Evolutionary conservation across 768 basidiomycete species (phyloP), one percentile per base, ranked within the genome.

Genomic region (Auriscalpium orientale): DNA sequence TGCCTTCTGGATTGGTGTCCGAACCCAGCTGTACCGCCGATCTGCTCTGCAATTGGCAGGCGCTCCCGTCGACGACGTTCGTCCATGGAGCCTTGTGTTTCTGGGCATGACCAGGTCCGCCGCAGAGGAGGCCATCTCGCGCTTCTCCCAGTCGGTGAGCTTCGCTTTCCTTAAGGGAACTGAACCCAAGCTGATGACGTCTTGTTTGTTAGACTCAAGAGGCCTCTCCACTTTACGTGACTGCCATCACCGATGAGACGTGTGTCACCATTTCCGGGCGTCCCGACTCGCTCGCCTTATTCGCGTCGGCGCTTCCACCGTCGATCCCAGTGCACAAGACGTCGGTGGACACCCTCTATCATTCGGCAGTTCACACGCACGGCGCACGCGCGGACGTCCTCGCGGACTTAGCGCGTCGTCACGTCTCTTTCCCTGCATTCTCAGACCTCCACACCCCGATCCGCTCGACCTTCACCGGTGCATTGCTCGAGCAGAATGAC

Each of bases 211-310:
- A 56, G 61, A 35, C 48, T 43, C 35, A 8, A n/a, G 56, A 48
- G 15, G 35, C 43, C 16, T 8, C 55, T n/a, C 53, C 63, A 15
- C 66, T 84, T 63, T 72, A 67, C 62, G 67, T 84, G 46, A 83
- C 82, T 1, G 79, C 81, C 9, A 69, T 81, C 56, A 70, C 79
- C 49, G 76, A 77, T 56, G 70, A 74, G 52, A 67, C 60, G 11
- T 77, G 73, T 54, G 68, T 82, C 53, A 83, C 83, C 11, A 68
- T 84, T 49, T 85, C 84, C 2, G 85, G 83, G 21, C 75, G 70
- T 49, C 83, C 83, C 2, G 76, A 80, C 57, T 52, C 74, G 47
- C 67, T 86, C 34, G 63, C 68, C 8, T 64, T 64, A 22, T 83
- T 85, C 64, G 68, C 73, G 8, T 59, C 61, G 15, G 69, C 62